Evolutionary conservation across 1,284 basidiomycete species (phyloP).

Genomic region (Pterulicium gracile): DNA sequence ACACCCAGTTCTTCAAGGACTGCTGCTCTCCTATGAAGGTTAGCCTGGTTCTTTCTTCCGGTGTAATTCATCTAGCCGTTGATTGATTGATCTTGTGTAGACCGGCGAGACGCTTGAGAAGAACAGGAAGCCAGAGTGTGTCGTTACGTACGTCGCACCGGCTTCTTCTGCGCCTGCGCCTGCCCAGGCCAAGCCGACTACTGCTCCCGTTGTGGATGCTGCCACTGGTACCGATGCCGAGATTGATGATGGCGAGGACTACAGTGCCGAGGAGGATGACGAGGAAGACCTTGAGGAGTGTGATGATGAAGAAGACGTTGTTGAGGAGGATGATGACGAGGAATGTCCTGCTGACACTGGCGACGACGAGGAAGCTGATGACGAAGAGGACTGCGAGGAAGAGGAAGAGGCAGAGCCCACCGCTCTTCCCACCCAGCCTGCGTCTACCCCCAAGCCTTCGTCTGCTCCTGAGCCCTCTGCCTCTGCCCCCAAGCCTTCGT

Average conservation of each 20-base stretch:
- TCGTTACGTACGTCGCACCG: slow-evolving; percentile 16
- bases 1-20: slow-evolving; percentile 52
- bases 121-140: slow-evolving; percentile 43
- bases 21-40: slow-evolving; percentile 42
- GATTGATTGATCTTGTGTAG: slow-evolving; percentile 5
- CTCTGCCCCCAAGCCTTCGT: slow-evolving; percentile 6
- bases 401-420: slow-evolving; percentile 17
- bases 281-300: slow-evolving; percentile 7
- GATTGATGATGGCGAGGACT: slow-evolving; percentile 5
- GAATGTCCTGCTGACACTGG: slow-evolving; percentile 14
- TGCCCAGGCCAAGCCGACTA: slow-evolving; percentile 5
- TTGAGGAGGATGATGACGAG: background rate
- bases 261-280: slow-evolving; percentile 6
- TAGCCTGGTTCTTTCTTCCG: slow-evolving; percentile 13
- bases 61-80: background rate
- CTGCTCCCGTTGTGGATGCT: no score
- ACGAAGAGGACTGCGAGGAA: slow-evolving; percentile 21
- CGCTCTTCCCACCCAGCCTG: slow-evolving; percentile 11
- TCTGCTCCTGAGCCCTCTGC: slow-evolving; percentile 4
- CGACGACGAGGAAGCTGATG: slow-evolving; percentile 14
- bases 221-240: background rate
- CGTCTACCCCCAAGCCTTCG: slow-evolving; percentile 10
- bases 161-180: background rate
- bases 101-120: slow-evolving; percentile 34
- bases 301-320: background rate